Conservation (phyloP, 306 rosid species). For the Medicago truncatula region DNA sequence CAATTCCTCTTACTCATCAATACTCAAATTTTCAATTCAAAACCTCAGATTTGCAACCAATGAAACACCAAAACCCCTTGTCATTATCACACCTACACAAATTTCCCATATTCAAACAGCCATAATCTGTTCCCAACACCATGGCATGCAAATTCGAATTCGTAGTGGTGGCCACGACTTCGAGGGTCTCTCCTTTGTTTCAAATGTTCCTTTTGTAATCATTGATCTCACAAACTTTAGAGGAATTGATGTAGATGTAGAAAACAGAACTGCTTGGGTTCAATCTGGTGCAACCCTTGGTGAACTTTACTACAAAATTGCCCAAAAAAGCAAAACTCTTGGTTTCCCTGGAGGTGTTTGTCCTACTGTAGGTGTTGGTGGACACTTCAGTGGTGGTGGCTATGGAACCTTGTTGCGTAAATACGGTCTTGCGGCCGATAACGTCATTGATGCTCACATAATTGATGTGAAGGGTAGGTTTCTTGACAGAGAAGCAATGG, state of each 20-base stretch:
- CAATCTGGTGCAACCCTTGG: conserved; percentile 47
- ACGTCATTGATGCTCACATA: conserved; percentile 36
- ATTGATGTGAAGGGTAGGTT: conserved; percentile 43
- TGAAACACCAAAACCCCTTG: conserved; percentile 32
- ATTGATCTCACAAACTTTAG: conserved; percentile 23
- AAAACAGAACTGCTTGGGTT: conserved; percentile 43
- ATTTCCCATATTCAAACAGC: conserved; percentile 40
- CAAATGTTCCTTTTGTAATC: conserved; percentile 39
- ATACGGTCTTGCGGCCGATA: conserved; percentile 45
- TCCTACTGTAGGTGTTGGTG: conserved; percentile 44
- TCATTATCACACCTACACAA: conserved; percentile 35
- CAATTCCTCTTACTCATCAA: conserved; percentile 52
- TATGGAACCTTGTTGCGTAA: conserved; percentile 45
- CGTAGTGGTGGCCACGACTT: conserved; percentile 50
- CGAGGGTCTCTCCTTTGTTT: conserved; percentile 47
- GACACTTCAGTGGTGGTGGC: conserved; percentile 47
- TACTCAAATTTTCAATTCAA: conserved; percentile 39
- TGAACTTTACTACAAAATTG: conserved; percentile 42
- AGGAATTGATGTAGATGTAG: not conserved
- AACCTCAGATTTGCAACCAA: conserved; percentile 54
- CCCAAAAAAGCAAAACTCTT: conserved; percentile 10
- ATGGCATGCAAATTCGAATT: conserved; percentile 22
- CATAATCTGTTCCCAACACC: conserved; percentile 31
- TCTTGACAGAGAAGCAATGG: conserved; percentile 43
- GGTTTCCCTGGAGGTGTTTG: conserved; percentile 46